Evolutionary conservation across 2,329 filamentous ascomycete genomes (phyloP), one percentile per base, ranked within the genome.

Genomic region (Stachybotrys elegans): DNA sequence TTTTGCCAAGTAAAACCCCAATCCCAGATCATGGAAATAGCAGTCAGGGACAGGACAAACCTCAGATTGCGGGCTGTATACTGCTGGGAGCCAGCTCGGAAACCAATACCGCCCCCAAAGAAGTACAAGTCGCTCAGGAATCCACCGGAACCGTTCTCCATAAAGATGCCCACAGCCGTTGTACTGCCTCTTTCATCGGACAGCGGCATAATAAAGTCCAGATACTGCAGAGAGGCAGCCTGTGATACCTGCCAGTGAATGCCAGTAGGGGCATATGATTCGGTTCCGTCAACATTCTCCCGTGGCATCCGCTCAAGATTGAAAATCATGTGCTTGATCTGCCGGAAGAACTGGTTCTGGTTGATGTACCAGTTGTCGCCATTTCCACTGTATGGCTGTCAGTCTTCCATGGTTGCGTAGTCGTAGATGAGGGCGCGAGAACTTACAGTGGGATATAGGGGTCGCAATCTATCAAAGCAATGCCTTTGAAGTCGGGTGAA

Each of bases 221-320:
- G 86, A 68, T 91, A 91, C 66, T 90, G 86, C 51, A 91, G 70
- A 53, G 81, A 86, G 3, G 85, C 89, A 16, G 86, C 86, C 65
- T 91, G 87, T n/a, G 85, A 85, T 17, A 91, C 86, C 65, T 91
- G 86, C 86, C 86, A 91, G 66, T 90, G 86, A 51, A 92, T 87
- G 59, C 86, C 84, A 17, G 85, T 81, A 5, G 34, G 34, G 7
- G 13, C 34, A 5, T 5, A 20, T 4, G 6, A 6, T 13, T 36
- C 16, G 34, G 19, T 17, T 12, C 21, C 5, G 6, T 36, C 34
- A 50, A 84, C 85, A 1, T 69, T 59, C 22, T 65, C 68, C 51
- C 71, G 66, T 22, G 81, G 81, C 73, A 85, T 78, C 7, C 70
- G 76, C 17, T 80, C 88, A 42, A 88, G 66, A 59, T 92, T 88